Evolutionary conservation across 805 yeast genomes (phyloP).

Genomic region (Suhomyces kilbournensis): DNA sequence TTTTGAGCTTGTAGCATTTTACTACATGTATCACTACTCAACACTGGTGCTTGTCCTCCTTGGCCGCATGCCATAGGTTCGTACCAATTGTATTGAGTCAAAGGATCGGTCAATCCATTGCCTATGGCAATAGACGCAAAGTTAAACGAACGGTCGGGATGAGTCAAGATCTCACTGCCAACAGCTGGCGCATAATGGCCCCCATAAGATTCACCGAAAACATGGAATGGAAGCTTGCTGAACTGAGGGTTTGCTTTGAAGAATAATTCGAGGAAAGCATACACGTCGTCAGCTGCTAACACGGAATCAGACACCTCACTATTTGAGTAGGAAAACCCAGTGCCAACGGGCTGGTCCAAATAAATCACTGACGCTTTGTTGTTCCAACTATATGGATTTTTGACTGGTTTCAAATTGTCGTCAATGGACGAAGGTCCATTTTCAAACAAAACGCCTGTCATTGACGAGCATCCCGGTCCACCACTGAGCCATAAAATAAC

Average conservation of each 20-base stretch:
- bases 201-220: slow-evolving; percentile 24
- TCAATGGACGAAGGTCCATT: slow-evolving; percentile 26
- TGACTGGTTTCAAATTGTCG: slow-evolving; percentile 18
- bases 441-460: slow-evolving; percentile 26
- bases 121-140: slow-evolving; percentile 42
- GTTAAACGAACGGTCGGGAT: slow-evolving; percentile 22
- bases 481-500: slow-evolving; percentile 32
- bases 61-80: slow-evolving; percentile 46
- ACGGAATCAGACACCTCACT: slow-evolving; percentile 13
- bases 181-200: slow-evolving; percentile 24
- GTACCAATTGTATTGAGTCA: slow-evolving; percentile 36
- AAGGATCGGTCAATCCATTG: slow-evolving; percentile 45
- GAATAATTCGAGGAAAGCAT: slow-evolving; percentile 21
- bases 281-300: slow-evolving; percentile 19
- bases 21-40: slow-evolving; percentile 16
- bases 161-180: slow-evolving; percentile 18
- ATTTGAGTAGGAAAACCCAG: slow-evolving; percentile 20
- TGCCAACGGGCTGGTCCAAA: slow-evolving; percentile 25
- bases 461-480: slow-evolving; percentile 31
- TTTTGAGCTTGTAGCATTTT: no score
- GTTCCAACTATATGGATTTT: slow-evolving; percentile 28
- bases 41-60: slow-evolving; percentile 39
- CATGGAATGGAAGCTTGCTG: slow-evolving; percentile 17
- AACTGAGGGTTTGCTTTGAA: slow-evolving; percentile 21
- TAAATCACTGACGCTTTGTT: slow-evolving; percentile 24